Evolutionary conservation across 768 basidiomycete genomes (phyloP).

Genomic region (Neoboletus subvelutipes): DNA sequence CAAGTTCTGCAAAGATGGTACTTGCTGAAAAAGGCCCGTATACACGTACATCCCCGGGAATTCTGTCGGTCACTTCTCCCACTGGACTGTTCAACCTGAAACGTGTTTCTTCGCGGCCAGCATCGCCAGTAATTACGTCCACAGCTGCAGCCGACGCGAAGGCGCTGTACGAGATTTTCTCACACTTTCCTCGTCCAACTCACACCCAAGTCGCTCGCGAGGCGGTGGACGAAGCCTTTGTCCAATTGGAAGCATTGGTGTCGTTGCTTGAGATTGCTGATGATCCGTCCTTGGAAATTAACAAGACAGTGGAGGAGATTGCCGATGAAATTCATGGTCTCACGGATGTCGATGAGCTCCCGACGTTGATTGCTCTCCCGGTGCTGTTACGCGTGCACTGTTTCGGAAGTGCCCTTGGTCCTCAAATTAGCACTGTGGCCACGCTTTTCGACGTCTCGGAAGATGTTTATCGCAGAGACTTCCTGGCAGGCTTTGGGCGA

Average conservation of each 20-base stretch:
- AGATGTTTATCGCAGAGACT: conserved; percentile 64
- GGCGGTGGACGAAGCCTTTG: conserved; percentile 78
- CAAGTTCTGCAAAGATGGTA: conserved; percentile 36
- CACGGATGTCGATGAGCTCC: conserved; percentile 64
- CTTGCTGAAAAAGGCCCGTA: conserved; percentile 44
- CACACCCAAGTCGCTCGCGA: conserved; percentile 65
- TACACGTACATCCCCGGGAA: conserved; percentile 37
- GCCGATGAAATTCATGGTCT: conserved; percentile 48
- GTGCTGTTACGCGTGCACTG: conserved; percentile 55
- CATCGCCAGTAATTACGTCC: conserved; percentile 49
- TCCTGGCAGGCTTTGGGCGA: conserved; percentile 70
- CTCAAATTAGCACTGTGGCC: conserved; percentile 40
- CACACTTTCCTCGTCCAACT: conserved; percentile 57
- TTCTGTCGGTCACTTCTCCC: conserved; percentile 57
- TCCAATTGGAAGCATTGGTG: conserved; percentile 56
- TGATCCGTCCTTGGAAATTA: conserved; percentile 27
- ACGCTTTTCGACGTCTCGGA: conserved; percentile 57
- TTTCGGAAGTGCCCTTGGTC: conserved; percentile 1
- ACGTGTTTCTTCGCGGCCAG: conserved; percentile 62
- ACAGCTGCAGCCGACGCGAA: conserved; percentile 58
- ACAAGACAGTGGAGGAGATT: conserved; percentile 27
- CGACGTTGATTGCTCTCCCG: conserved; percentile 73
- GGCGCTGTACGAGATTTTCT: conserved; percentile 60
- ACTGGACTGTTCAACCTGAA: conserved; percentile 63
- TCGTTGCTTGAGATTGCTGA: conserved; percentile 55